phyloP scores from a whole-genome alignment of 805 yeast species.

The Candida boleticola region DNA sequence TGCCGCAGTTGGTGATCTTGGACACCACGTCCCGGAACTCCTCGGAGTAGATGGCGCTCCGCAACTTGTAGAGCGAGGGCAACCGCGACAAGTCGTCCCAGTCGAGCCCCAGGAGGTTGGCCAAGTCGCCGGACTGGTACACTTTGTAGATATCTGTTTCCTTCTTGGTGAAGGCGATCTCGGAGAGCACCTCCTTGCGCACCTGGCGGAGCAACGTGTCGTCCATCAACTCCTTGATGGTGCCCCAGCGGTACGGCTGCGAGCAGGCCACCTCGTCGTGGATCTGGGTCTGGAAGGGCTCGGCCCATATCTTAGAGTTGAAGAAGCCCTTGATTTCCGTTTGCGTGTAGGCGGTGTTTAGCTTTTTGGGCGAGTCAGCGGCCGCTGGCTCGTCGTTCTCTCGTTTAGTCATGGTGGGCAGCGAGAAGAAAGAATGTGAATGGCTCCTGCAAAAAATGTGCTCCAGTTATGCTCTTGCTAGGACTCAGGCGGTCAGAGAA shows the following conservation, averaged over 20 bases:
- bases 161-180: slow-evolving; percentile 88
- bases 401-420: neutral
- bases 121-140: slow-evolving; percentile 85
- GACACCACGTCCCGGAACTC: slow-evolving; percentile 78
- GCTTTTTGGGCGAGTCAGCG: slow-evolving; percentile 5
- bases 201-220: slow-evolving; percentile 77
- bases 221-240: slow-evolving; percentile 68
- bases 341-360: slow-evolving; percentile 17
- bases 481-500: too few relatives aligned
- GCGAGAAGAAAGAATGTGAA: too few relatives aligned
- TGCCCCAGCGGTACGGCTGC: slow-evolving; percentile 89
- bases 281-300: slow-evolving; percentile 37
- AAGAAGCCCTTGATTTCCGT: slow-evolving; percentile 43
- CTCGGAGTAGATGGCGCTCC: slow-evolving; percentile 86
- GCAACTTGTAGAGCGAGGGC: slow-evolving; percentile 70
- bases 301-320: slow-evolving; percentile 48
- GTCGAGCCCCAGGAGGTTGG: slow-evolving; percentile 84
- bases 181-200: slow-evolving; percentile 75
- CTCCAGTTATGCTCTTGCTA: too few relatives aligned
- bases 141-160: slow-evolving; percentile 98
- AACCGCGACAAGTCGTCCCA: slow-evolving; percentile 70
- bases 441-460: too few relatives aligned
- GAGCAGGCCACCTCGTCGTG: slow-evolving; percentile 49
- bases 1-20: slow-evolving; percentile 81
- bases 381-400: neutral